Conservation (phyloP, 768 basidiomycete genomes). For the Lentinula edodes region DNA sequence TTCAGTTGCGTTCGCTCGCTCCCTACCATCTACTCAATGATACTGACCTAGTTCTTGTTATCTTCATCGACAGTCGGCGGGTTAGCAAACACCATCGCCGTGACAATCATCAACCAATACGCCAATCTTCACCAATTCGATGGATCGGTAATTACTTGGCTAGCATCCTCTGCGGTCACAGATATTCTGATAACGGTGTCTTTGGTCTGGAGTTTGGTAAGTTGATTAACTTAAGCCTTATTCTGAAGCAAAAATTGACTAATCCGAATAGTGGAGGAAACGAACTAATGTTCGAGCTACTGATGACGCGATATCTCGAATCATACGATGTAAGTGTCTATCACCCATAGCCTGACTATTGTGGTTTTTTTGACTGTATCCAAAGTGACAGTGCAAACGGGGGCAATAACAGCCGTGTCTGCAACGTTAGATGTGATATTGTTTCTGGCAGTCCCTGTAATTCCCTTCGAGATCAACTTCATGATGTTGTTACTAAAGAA, state of each 20-base stretch:
- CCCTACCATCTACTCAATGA: background rate
- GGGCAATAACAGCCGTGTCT: slow-evolving; percentile 31
- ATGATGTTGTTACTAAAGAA: background rate
- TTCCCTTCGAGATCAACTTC: background rate
- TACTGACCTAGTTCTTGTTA: background rate
- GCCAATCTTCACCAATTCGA: slow-evolving; percentile 24
- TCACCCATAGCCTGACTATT: background rate
- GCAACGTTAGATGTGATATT: slow-evolving; percentile 24
- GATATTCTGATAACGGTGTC: slow-evolving; percentile 42
- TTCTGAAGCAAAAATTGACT: background rate
- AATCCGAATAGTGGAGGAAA: slow-evolving; percentile 17
- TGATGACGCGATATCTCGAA: slow-evolving; percentile 30
- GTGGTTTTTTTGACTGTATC: background rate
- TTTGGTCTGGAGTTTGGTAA: slow-evolving; percentile 38
- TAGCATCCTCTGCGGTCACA: slow-evolving; percentile 35
- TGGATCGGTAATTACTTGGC: slow-evolving; percentile 34
- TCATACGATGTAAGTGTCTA: slow-evolving; percentile 22
- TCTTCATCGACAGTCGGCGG: slow-evolving; percentile 22
- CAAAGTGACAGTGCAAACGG: slow-evolving; percentile 35
- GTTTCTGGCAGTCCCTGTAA: slow-evolving; percentile 12
- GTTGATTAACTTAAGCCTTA: slow-evolving; percentile 11
- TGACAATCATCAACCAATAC: slow-evolving; percentile 21
- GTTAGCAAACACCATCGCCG: slow-evolving; percentile 23
- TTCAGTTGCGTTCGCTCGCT: slow-evolving; percentile 19
- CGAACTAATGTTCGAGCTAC: slow-evolving; percentile 30